Evolutionary conservation across 805 yeast species (phyloP), one percentile per base, ranked within the genome.

Genomic region (Saturnispora besseyi): DNA sequence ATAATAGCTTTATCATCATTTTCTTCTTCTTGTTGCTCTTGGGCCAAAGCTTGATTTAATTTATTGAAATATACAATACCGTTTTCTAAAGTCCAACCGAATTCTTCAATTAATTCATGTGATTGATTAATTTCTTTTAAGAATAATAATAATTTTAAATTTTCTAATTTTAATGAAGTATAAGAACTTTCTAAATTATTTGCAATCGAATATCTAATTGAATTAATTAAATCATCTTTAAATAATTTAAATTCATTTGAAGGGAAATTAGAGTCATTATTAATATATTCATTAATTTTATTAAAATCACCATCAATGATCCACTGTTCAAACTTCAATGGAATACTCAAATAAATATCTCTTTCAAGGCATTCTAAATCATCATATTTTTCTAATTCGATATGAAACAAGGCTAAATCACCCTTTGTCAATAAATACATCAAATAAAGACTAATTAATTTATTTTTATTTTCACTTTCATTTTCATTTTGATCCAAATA

Each of bases 251-350:
- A 90, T 65, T 93, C 98, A 51, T 81, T 78, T 56, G 81, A 76
- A 28, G 83, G 82, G 56, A 82, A 80, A 49, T 73, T 72, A 52
- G 79, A 77, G 47, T 82, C 79, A n/a, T 62, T 59, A 11, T 63
- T 58, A 38, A 67, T 54, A 49, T 86, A 75, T 57, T 79, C 82
- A 84, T 93, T 86, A 43, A 90, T 91, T 66, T 87, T 87, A 66
- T 88, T 93, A 67, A 90, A 93, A 56, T 91, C 85, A 41, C 99
- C 99, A 69, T 93, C 98, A 84, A 91, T 88, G 56, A 93, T 77
- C 84, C 95, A 87, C 56, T 87, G 82, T 65, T 93, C 98, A 59
- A 93, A 80, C 57, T 82, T 81, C 48, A 91, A 82, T 24, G 98
- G 98, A 64, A 89, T 89, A 44, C 79, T 77, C 57, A 91, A 72